Evolutionary conservation across 164 flowering plant genomes (phyloP).

Genomic region (Piper longum): DNA sequence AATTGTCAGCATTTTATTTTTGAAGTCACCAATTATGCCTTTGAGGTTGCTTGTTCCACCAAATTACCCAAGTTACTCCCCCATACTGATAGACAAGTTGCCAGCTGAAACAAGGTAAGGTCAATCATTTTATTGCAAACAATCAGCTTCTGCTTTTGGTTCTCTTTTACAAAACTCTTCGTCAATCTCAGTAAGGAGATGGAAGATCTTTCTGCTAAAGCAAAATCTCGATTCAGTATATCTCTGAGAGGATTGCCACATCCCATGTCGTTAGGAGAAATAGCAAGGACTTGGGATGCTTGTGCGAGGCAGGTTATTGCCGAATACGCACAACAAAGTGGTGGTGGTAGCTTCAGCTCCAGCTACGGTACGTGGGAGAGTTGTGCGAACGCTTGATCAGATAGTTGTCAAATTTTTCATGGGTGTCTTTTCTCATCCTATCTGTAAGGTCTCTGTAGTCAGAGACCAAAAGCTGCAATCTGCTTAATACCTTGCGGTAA

Average conservation of each 20-base stretch:
- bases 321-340: slow-evolving; percentile 58
- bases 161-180: neutral
- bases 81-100: slow-evolving; percentile 64
- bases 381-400: slow-evolving; percentile 26
- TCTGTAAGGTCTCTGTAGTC: neutral
- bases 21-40: slow-evolving; percentile 84
- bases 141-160: no score
- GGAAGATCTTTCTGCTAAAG: slow-evolving; percentile 65
- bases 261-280: slow-evolving; percentile 63
- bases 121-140: neutral
- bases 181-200: slow-evolving; percentile 37
- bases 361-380: slow-evolving; percentile 76
- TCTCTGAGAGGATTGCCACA: slow-evolving; percentile 64
- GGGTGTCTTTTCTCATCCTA: neutral
- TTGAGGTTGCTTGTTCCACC: slow-evolving; percentile 65
- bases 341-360: slow-evolving; percentile 86
- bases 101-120: slow-evolving; percentile 75
- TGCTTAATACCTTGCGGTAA: no score
- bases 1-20: slow-evolving; percentile 7
- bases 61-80: slow-evolving; percentile 79
- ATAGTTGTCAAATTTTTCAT: neutral
- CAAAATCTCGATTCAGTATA: slow-evolving; percentile 46
- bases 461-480: neutral
- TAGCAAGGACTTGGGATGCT: slow-evolving; percentile 80
- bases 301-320: slow-evolving; percentile 59